Evolutionary conservation across 2,329 filamentous ascomycete genomes (phyloP).

Genomic region (Plenodomus biglobosus): DNA sequence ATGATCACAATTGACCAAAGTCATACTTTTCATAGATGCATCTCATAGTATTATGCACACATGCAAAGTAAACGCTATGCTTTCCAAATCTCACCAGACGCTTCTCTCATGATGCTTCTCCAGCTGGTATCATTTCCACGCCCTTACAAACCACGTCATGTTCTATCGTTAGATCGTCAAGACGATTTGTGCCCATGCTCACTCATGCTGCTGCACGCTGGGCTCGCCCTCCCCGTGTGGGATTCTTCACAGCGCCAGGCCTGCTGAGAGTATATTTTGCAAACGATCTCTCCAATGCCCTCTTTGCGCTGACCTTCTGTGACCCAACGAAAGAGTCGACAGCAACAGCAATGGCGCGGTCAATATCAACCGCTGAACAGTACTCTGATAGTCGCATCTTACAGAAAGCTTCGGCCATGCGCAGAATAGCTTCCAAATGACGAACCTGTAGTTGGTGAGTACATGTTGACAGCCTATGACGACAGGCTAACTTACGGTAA

Average conservation of each 20-base stretch:
- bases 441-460: constrained; percentile 67
- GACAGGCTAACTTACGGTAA: constrained; percentile 69
- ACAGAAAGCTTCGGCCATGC: constrained; percentile 90
- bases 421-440: constrained; percentile 96
- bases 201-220: constrained; percentile 34
- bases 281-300: constrained; percentile 89
- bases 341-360: constrained; percentile 94
- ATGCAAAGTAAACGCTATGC: background rate
- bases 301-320: constrained; percentile 97
- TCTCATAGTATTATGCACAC: background rate
- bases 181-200: background rate
- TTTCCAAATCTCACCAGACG: background rate
- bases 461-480: background rate
- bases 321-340: constrained; percentile 95
- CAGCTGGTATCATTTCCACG: constrained; percentile 22
- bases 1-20: too few species aligned
- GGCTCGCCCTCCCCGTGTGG: constrained; percentile 27
- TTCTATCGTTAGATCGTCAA: background rate
- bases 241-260: constrained; percentile 46
- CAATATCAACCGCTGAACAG: constrained; percentile 85
- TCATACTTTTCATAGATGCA: background rate
- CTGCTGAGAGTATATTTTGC: constrained; percentile 74
- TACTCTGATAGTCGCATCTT: constrained; percentile 99
- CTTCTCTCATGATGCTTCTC: background rate
- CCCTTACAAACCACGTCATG: constrained; percentile 3